These are phyloP conservation scores for Cladophialophora immunda DNA, from an alignment of 2,329 filamentous ascomycete genomes.

Conservation along the genomic window DNA sequence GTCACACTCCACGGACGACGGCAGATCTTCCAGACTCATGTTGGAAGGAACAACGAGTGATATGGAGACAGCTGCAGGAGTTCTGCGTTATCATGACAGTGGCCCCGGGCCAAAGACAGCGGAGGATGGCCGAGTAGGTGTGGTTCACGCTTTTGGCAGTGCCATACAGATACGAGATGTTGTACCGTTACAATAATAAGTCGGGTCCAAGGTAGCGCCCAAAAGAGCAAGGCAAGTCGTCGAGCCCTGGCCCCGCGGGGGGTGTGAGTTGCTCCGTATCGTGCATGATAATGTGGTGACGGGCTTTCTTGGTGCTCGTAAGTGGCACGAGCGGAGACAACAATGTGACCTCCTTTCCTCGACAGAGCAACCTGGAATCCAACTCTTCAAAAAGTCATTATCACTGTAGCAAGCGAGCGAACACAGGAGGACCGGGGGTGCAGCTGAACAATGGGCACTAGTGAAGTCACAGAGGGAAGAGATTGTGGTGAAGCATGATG, in stretches of 20 bases:
- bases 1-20: neutral
- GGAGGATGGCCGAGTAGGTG: constrained; percentile 2
- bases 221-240: neutral
- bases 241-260: neutral
- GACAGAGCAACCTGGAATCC: neutral
- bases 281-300: neutral
- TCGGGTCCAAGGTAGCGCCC: neutral
- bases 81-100: neutral
- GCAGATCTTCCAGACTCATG: constrained; percentile 1
- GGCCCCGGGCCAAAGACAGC: neutral
- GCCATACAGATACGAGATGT: constrained; percentile 3
- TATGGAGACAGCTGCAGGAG: constrained; percentile 3
- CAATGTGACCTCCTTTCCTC: neutral
- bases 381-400: neutral
- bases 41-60: neutral
- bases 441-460: neutral
- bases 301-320: neutral
- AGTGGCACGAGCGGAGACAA: neutral
- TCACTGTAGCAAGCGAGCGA: neutral
- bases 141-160: neutral
- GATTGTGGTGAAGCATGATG: neutral
- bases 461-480: neutral
- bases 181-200: neutral
- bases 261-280: neutral
- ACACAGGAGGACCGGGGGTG: neutral